Evolutionary conservation across 345 rosid genomes (phyloP), one percentile per base, ranked within the genome.

Genomic region (Citropsis articulata): DNA sequence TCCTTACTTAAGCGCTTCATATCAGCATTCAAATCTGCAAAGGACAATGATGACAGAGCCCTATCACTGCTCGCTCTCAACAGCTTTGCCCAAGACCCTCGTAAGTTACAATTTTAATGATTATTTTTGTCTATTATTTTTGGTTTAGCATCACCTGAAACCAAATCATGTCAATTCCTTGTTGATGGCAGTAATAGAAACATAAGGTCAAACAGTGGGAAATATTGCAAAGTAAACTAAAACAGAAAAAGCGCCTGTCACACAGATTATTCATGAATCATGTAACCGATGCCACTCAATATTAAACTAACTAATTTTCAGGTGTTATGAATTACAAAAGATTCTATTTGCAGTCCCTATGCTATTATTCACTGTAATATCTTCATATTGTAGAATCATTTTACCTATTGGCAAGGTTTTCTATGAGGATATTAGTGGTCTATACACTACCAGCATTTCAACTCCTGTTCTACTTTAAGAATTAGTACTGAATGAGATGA

Each of bases 61-160:
- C 92, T 91, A 69, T 73, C 93, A 19, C 67, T 90, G 87, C 90
- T 91, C 63, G 92, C 95, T 78, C 78, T 91, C 45, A 88, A 83
- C 75, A 86, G 88, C 87, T 91, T 91, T 83, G 74, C 84, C 22
- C 80, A 75, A 42, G 93, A 91, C 66, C 83, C 88, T 36, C 92
- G 95, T 91, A 79, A 24, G 81, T 82, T 24, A 42, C 67, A 61
- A 50, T 50, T 57, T 63, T 38, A 69, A 48, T 38, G n/a, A 78
- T 0, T 16, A 35, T 77, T 56, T 45, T 31, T 40, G 45, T 40
- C 45, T 40, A 40, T 40, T 40, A 40, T 9, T 40, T 40, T 2
- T 40, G 13, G 7, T 35, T 6, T 22, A 8, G 48, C 5, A 27
- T 33, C 45, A 9, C 33, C 21, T 7, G 6, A 4, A 6, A 8